Conservation (phyloP, 345 rosid genomes). For the Pistacia vera region DNA sequence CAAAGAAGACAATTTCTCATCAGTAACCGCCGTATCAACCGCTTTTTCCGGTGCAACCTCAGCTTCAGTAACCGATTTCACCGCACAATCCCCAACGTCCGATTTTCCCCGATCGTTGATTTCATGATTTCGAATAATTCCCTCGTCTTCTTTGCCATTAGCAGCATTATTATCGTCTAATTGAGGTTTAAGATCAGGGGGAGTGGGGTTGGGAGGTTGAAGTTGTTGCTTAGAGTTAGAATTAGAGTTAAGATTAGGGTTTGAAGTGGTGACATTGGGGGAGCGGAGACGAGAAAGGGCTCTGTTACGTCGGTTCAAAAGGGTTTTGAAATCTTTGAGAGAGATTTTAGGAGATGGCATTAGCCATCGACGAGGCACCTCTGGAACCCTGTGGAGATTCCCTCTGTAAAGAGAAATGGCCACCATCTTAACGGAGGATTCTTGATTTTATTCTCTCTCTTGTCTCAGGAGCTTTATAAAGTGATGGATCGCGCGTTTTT, state of each 20-base stretch:
- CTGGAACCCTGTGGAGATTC: constrained; percentile 81
- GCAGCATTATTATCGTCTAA: constrained; percentile 15
- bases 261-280: constrained; percentile 22
- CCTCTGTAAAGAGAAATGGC: constrained; percentile 92
- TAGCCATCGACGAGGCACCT: constrained; percentile 75
- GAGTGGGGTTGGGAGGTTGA: neutral
- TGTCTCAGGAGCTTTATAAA: too few relatives aligned
- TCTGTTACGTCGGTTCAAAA: constrained; percentile 60
- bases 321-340: constrained; percentile 63
- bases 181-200: constrained; percentile 23
- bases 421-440: constrained; percentile 50
- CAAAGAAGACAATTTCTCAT: constrained; percentile 21
- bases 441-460: neutral
- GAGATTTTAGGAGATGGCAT: constrained; percentile 67
- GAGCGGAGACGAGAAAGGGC: constrained; percentile 60
- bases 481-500: neutral
- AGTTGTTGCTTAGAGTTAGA: constrained; percentile 4
- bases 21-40: constrained; percentile 15
- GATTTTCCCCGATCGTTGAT: constrained; percentile 19
- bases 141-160: constrained; percentile 8
- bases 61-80: constrained; percentile 10
- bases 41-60: constrained; percentile 21
- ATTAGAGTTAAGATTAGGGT: constrained; percentile 4
- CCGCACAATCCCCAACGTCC: constrained; percentile 24
- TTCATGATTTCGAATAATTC: constrained; percentile 18